A percentile compares a stretch with the other conserved stretches of the same genome.
Evolutionary conservation across 305 asterid genomes (phyloP).

Genomic region (Fraxinus sp.): DNA sequence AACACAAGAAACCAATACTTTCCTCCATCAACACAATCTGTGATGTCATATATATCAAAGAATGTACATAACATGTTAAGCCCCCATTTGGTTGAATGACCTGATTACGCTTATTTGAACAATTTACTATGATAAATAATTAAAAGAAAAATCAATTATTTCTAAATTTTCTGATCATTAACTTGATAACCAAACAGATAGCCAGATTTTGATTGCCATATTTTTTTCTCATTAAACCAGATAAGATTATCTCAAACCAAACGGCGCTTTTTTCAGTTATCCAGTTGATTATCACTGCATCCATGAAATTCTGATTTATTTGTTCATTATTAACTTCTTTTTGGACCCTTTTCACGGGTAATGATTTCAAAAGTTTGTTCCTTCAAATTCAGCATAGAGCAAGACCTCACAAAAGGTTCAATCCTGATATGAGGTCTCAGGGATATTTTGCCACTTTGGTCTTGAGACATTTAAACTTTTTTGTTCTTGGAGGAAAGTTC

Average conservation of each 20-base stretch:
- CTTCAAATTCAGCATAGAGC: constrained; percentile 1
- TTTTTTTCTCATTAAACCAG: neutral
- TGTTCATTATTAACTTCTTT: neutral
- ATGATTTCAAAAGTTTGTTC: neutral
- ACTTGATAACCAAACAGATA: neutral
- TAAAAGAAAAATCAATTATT: neutral
- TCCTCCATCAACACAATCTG: neutral
- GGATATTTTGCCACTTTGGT: constrained; percentile 3
- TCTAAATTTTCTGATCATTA: neutral
- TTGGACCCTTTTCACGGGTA: neutral
- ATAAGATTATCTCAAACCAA: neutral
- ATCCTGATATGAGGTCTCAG: neutral
- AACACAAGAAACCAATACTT: neutral
- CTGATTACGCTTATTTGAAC: neutral
- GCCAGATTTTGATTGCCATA: neutral
- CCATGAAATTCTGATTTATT: neutral
- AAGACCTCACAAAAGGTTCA: neutral
- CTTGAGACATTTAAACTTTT: neutral
- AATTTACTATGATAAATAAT: neutral
- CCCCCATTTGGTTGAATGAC: neutral
- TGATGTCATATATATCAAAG: neutral
- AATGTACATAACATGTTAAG: constrained; percentile 11
- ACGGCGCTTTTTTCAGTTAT: neutral
- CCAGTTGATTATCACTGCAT: neutral
- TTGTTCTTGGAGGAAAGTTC: neutral